phyloP scores from a whole-genome alignment of 129 eudicot species.

The Saposhnikovia divaricata region DNA sequence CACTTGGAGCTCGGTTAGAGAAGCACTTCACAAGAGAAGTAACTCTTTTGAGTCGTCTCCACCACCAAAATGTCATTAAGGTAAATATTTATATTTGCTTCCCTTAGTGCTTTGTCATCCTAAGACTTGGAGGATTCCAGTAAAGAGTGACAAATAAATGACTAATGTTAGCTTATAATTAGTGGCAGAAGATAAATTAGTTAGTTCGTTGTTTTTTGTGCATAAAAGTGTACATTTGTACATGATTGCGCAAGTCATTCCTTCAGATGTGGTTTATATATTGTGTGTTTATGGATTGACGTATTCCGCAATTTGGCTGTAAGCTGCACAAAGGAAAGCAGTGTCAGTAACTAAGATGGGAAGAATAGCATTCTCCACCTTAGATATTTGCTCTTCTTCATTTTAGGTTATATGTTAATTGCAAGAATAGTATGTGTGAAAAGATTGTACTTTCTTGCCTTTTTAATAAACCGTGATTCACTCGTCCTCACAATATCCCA shows the following conservation, averaged over 20 bases:
- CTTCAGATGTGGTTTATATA: neutral
- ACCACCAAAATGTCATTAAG: slow-evolving; percentile 70
- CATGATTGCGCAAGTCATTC: neutral
- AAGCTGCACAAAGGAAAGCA: neutral
- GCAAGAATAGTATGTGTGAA: neutral
- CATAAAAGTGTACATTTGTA: neutral
- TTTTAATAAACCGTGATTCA: neutral
- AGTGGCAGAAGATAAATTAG: neutral
- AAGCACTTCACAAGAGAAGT: slow-evolving; percentile 79
- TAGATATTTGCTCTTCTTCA: neutral
- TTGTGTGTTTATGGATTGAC: neutral
- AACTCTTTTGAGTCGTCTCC: slow-evolving; percentile 60
- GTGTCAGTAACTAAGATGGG: neutral
- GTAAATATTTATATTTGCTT: slow-evolving; percentile 15
- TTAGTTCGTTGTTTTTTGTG: neutral
- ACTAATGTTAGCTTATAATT: neutral
- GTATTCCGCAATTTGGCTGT: neutral
- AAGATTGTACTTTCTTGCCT: neutral
- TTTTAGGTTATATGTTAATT: neutral
- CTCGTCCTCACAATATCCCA: neutral
- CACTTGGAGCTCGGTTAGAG: slow-evolving; percentile 53
- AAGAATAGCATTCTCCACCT: neutral
- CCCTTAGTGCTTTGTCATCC: neutral
- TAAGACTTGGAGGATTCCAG: neutral
- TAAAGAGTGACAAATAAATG: neutral